Evolutionary conservation across 495 filamentous ascomycete genomes (phyloP).

Genomic region (Penicillium cinerascens): DNA sequence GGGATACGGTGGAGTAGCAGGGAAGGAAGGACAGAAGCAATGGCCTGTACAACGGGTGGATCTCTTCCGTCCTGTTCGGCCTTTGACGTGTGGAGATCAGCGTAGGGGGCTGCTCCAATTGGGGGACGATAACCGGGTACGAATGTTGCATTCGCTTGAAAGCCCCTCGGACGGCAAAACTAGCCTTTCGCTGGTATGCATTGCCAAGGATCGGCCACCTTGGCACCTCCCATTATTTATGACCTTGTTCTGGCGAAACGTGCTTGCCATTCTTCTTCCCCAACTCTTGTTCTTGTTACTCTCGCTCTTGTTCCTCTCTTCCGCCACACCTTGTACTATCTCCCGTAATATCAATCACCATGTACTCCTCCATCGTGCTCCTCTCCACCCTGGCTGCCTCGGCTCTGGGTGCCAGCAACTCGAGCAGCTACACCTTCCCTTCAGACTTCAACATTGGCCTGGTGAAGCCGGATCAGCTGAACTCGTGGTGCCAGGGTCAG

Average conservation of each 20-base stretch:
- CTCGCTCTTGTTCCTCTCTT: conserved; percentile 19
- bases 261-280: conserved; percentile 12
- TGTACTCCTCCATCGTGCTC: conserved; percentile 33
- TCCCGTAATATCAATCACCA: conserved; percentile 19
- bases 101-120: background rate
- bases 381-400: conserved; percentile 32
- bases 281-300: conserved; percentile 19
- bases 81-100: background rate
- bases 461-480: conserved; percentile 22
- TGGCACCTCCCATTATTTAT: background rate
- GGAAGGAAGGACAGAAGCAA: background rate
- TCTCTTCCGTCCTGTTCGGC: background rate
- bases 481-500: conserved; percentile 44
- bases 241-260: background rate
- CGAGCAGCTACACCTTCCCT: conserved; percentile 35
- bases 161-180: background rate
- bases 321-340: conserved; percentile 10
- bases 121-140: background rate
- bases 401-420: conserved; percentile 26
- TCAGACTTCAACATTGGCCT: conserved; percentile 36
- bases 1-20: background rate
- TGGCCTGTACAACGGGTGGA: background rate
- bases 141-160: background rate
- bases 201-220: background rate
- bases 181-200: background rate